Evolutionary conservation across 352 stramenopile genomes (phyloP), one percentile per base, ranked within the genome.

Genomic region (Phytopythium kandeliae): DNA sequence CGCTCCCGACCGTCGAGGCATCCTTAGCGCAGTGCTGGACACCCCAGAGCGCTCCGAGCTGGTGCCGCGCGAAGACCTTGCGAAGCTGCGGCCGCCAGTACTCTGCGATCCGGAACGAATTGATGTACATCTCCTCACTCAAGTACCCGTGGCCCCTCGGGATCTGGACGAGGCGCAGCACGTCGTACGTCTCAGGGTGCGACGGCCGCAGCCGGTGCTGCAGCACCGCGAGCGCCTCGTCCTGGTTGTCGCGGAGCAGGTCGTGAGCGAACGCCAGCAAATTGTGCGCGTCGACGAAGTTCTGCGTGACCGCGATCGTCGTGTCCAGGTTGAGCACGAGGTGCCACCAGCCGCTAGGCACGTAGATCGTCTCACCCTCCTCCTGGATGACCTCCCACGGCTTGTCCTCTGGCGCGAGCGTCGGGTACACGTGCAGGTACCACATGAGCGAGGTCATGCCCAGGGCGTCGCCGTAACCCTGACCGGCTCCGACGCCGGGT

Each of bases 341-440:
- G 60, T 99, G 96, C 96, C 96, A 99, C 96, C 96, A 99, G 17
- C 96, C 95, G 57, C 92, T 96, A 7, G 96, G 96, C 22, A 99
- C 95, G 75, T 97, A 99, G 42, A 99, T 86, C 6, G 96, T 92
- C 58, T 99, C 96, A 12, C 96, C 96, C 13, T 94, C 78, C 60
- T 96, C 76, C 43, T 97, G 93, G 28, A 97, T 78, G 3, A 95
- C 67, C 54, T 95, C 81, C 12, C 85, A 67, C 21, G 84, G 84
- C 34, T 83, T 86, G 56, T 95, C 56, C 44, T 88, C 73, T 8
- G 78, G 69, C 31, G 57, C 47, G 26, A 95, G 70, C 33, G 78
- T 92, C 24, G 84, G 84, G 48, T 95, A 95, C 19, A 95, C 78
- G 54, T 92, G 71, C 19, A 95, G 51, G 51, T 92, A 95, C 84